These are phyloP conservation scores for Lotmaria passim DNA, from an alignment of 208 protist genomes.

Conservation along the genomic window DNA sequence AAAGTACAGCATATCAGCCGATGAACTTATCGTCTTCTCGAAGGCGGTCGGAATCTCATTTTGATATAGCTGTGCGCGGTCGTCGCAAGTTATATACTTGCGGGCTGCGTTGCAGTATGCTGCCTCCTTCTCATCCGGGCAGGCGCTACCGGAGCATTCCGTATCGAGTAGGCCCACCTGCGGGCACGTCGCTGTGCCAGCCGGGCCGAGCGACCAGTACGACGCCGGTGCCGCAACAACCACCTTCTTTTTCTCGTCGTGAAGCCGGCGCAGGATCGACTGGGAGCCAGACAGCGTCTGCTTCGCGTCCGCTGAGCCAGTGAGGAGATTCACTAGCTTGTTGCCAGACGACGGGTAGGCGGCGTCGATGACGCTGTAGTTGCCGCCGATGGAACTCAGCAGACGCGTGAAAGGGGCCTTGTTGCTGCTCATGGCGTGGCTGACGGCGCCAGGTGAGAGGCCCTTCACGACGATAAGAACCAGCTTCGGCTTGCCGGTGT, in stretches of 20 bases:
- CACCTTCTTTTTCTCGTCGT: conserved; percentile 33
- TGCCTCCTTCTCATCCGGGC: conserved; percentile 28
- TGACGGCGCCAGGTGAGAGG: conserved; percentile 37
- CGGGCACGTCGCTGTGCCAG: conserved; percentile 21
- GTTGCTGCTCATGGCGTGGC: conserved; percentile 54
- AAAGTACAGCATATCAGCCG: conserved; percentile 65
- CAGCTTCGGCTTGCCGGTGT: conserved; percentile 38
- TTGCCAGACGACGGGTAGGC: conserved; percentile 3
- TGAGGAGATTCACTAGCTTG: conserved; percentile 62
- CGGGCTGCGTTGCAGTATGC: conserved; percentile 60
- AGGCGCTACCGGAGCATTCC: conserved; percentile 50
- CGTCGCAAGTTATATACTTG: conserved; percentile 61
- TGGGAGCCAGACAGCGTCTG: conserved; percentile 37
- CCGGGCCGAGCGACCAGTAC: conserved; percentile 49
- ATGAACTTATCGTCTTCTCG: conserved; percentile 34
- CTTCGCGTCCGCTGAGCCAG: conserved; percentile 29
- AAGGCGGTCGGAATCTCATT: conserved; percentile 55
- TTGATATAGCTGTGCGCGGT: conserved; percentile 49
- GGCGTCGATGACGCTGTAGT: conserved; percentile 35
- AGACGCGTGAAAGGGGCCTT: conserved; percentile 70
- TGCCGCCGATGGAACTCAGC: conserved; percentile 42
- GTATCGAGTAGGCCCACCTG: conserved; percentile 64
- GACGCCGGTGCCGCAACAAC: conserved; percentile 54
- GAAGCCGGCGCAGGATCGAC: conserved; percentile 59
- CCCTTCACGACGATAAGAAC: conserved; percentile 60